These are phyloP conservation scores for Talaromyces borbonicus DNA, from an alignment of 495 filamentous ascomycete genomes.

Conservation along the genomic window DNA sequence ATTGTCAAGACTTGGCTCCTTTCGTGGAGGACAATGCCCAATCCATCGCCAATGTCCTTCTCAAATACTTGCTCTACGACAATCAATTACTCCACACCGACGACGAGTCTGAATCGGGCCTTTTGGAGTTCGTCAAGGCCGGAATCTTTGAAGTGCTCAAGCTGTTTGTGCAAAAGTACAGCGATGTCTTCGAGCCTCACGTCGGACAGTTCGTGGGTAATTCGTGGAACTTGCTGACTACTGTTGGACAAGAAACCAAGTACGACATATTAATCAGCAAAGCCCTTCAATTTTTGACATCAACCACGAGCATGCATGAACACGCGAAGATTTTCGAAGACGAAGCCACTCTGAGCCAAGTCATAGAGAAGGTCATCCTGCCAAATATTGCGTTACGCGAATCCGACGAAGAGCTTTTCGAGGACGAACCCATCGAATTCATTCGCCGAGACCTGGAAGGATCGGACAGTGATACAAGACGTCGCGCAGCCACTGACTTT, in stretches of 20 bases:
- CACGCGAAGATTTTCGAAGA: conserved; percentile 83
- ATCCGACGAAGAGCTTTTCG: conserved; percentile 89
- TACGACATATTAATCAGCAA: conserved; percentile 94
- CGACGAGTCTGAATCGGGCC: conserved; percentile 78
- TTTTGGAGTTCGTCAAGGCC: conserved; percentile 75
- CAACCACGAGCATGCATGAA: conserved; percentile 61
- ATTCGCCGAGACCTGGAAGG: conserved; percentile 93
- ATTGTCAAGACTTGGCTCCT: conserved; percentile 90
- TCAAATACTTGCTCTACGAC: conserved; percentile 88
- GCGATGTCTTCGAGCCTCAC: conserved; percentile 77
- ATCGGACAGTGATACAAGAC: conserved; percentile 85
- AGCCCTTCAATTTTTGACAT: conserved; percentile 86
- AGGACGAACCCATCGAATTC: conserved; percentile 98
- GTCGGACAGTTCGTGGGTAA: conserved; percentile 74
- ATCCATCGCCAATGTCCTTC: conserved; percentile 64
- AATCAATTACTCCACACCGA: conserved; percentile 70
- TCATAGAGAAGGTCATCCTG: conserved; percentile 89
- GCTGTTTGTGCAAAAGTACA: conserved; percentile 84
- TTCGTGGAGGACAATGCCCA: conserved; percentile 79
- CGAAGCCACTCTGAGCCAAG: conserved; percentile 59
- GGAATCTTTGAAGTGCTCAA: conserved; percentile 84
- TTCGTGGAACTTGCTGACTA: conserved; percentile 84
- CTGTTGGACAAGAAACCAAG: conserved; percentile 75
- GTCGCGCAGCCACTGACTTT: conserved; percentile 90
- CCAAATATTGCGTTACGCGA: conserved; percentile 86